Evolutionary conservation across 495 filamentous ascomycete genomes (phyloP).

Genomic region (Neurospora sp.): DNA sequence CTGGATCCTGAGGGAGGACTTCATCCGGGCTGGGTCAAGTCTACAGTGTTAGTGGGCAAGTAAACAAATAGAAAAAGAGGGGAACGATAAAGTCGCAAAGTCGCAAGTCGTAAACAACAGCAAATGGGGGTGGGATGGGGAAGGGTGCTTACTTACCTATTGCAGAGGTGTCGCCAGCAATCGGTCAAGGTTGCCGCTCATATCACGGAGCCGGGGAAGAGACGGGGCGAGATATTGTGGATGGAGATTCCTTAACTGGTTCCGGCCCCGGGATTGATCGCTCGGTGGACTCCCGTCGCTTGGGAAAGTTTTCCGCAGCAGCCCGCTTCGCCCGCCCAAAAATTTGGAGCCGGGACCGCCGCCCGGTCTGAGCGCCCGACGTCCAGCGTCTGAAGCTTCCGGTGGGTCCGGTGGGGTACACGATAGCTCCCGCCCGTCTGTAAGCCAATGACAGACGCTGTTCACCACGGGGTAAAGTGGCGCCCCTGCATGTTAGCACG

Average conservation of each 20-base stretch:
- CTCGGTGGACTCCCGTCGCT: neutral
- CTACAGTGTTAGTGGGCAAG: neutral
- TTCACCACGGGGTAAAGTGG: neutral
- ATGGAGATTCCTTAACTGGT: neutral
- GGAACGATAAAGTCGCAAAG: neutral
- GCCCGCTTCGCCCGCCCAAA: neutral
- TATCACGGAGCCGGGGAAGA: constrained; percentile 5
- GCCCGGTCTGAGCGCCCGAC: constrained; percentile 5
- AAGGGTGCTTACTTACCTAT: constrained; percentile 8
- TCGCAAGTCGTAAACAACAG: neutral
- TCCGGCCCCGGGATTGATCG: neutral
- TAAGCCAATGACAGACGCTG: neutral
- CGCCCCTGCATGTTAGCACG: neutral
- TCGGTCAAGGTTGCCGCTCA: constrained; percentile 4
- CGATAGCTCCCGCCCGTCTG: neutral
- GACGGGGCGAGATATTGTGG: neutral
- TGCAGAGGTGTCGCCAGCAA: constrained; percentile 2
- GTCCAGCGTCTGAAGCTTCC: neutral
- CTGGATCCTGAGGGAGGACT: constrained; percentile 15
- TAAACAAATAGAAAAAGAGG: neutral
- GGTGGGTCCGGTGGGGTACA: neutral
- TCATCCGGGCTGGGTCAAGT: constrained; percentile 16
- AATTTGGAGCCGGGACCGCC: constrained; percentile 6
- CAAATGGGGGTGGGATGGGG: neutral
- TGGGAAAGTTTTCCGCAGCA: constrained; percentile 15